These are phyloP conservation scores for Ophiostoma ips DNA, from an alignment of 2,329 filamentous ascomycete species.

Conservation along the genomic window DNA sequence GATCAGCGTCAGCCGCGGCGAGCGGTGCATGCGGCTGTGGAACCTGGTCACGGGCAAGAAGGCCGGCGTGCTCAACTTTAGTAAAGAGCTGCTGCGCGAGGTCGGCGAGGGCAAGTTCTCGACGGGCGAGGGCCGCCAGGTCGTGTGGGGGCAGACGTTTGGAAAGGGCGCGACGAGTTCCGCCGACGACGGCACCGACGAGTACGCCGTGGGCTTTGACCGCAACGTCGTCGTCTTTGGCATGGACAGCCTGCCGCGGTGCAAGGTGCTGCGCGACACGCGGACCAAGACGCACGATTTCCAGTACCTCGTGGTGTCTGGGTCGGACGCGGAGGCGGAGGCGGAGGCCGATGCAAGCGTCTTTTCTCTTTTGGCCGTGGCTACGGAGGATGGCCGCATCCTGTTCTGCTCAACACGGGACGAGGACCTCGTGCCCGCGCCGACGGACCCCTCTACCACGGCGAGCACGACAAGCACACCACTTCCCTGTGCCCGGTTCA, in stretches of 20 bases:
- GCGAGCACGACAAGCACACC: background rate
- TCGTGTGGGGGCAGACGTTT: constrained; percentile 47
- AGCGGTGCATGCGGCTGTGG: constrained; percentile 87
- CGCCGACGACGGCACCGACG: constrained; percentile 53
- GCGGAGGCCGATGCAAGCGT: too few relatives aligned
- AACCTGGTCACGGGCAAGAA: constrained; percentile 95
- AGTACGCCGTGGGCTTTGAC: constrained; percentile 84
- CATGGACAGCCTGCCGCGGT: constrained; percentile 72
- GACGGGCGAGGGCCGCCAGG: constrained; percentile 68
- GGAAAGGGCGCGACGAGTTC: constrained; percentile 26
- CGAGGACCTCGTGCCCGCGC: constrained; percentile 26
- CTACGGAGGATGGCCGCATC: constrained; percentile 81
- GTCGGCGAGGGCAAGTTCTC: constrained; percentile 59
- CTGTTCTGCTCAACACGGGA: constrained; percentile 63
- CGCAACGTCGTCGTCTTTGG: constrained; percentile 73
- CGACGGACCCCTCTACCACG: constrained; percentile 8
- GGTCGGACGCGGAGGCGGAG: constrained; percentile 22
- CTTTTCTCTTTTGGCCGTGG: constrained; percentile 50
- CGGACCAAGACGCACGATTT: constrained; percentile 75
- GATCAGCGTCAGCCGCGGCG: constrained; percentile 81
- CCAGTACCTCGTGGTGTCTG: constrained; percentile 47
- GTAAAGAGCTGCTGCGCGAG: constrained; percentile 54
- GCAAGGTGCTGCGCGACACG: constrained; percentile 52
- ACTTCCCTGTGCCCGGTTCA: constrained; percentile 46
- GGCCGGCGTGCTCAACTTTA: constrained; percentile 81